Base-by-base conservation (phyloP, 352 stramenopile genomes). In the Peronospora farinosa region DNA sequence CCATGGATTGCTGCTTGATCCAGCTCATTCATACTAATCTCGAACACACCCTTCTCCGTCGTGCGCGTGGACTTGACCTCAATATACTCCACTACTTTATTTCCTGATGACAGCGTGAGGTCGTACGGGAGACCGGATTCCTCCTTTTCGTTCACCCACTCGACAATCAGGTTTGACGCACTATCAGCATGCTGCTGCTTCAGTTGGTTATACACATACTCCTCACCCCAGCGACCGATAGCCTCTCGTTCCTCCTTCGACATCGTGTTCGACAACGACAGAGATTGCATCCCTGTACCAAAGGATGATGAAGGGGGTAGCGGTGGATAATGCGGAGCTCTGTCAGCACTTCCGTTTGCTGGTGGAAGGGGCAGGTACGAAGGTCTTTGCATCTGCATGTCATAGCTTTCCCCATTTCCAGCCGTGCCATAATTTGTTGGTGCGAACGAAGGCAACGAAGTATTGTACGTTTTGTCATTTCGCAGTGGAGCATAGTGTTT, bases 1-100 rank as follows among this genome's bases (percentile, higher is more conserved):
- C 83, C 83, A 56, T 87, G 78, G 5, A 81, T 67, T 13, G 66
- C 67, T n/a, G 83, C 83, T 45, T 88, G 74, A 57, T 94, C 80
- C 53, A 94, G 58, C 51, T 93, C 83, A 60, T 94, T 90, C 74
- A 91, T 86, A 47, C 78, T 91, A 60, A 94, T 94, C 74, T 94
- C 83, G 40, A 94, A 94, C 48, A 87, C 65, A 19, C 68, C 66
- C 51, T 94, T 94, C 58, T 94, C 83, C 72, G 87, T 89, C 16
- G 81, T 94, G 27, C 81, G 78, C 35, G 83, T 94, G 31, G 78
- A 78, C 47, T 94, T 94, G 37, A 94, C 83, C 52, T 94, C 83
- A 25, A 92, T 70, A 57, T 86, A 94, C 64, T 94, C 80, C 42
- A 83, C 63, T 30, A 86, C 60, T 25, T 63, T 69, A 19, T 68